Conservation (phyloP, 1,284 basidiomycete species). For the Polyporus tsugae region DNA sequence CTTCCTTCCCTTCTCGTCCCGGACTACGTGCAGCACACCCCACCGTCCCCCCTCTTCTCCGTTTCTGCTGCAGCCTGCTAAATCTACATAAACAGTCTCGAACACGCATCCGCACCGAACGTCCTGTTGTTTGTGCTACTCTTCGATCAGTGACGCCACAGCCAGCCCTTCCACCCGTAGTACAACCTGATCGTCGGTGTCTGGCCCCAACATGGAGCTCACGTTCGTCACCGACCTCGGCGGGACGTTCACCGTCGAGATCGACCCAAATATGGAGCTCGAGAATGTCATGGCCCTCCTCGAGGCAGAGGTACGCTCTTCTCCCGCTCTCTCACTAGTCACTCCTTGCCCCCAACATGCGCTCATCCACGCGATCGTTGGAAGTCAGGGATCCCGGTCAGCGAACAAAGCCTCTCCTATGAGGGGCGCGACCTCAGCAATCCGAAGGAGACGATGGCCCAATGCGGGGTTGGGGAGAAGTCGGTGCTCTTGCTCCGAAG, state of each 20-base stretch:
- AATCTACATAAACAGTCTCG: not conserved
- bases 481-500: constrained; percentile 75
- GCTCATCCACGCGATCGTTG: not conserved
- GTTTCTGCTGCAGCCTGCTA: too few relatives aligned
- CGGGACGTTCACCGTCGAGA: constrained; percentile 79
- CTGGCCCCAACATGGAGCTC: constrained; percentile 67
- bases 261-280: constrained; percentile 87
- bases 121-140: not conserved
- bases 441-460: constrained; percentile 70
- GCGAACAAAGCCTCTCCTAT: constrained; percentile 76
- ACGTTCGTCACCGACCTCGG: constrained; percentile 87
- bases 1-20: not conserved
- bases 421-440: constrained; percentile 70
- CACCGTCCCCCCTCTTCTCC: too few relatives aligned
- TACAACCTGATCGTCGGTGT: not conserved
- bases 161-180: not conserved
- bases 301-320: constrained; percentile 81
- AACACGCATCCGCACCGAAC: not conserved
- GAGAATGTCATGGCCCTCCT: constrained; percentile 90
- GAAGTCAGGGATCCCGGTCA: constrained; percentile 71
- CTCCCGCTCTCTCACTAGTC: not conserved
- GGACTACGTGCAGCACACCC: not conserved
- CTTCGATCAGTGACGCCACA: constrained; percentile 7
- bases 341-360: not conserved
- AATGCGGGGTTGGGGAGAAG: constrained; percentile 66